These are phyloP conservation scores for Tetrahymena malaccensis DNA, from an alignment of 73 alveolate genomes.

Conservation along the genomic window DNA sequence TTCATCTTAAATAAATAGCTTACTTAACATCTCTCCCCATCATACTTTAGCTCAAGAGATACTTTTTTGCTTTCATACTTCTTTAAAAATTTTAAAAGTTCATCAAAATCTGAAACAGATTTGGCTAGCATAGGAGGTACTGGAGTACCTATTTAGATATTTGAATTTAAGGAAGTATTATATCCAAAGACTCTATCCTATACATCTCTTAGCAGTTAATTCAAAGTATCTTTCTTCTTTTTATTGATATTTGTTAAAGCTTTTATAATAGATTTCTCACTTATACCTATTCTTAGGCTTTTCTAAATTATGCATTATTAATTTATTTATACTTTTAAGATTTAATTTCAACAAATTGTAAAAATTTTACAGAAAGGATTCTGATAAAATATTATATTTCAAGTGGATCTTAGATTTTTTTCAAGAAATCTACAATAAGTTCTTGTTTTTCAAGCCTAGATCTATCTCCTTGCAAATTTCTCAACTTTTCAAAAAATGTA, in stretches of 20 bases:
- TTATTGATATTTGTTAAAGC: not conserved
- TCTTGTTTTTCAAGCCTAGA: not conserved
- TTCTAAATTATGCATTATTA: not conserved
- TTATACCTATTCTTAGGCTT: not conserved
- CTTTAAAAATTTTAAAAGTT: constrained; percentile 62
- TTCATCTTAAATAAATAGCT: constrained; percentile 3
- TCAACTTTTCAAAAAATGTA: not conserved
- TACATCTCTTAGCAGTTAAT: not conserved
- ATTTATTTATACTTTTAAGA: too few species aligned
- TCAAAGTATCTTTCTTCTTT: not conserved
- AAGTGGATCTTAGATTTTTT: not conserved
- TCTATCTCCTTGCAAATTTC: not conserved
- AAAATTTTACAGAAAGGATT: not conserved
- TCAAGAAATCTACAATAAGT: not conserved
- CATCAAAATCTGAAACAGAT: constrained; percentile 54
- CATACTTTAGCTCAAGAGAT: constrained; percentile 85
- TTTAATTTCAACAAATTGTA: not conserved
- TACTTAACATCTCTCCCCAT: constrained; percentile 84
- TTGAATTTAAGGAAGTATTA: not conserved
- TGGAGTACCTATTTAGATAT: constrained; percentile 80
- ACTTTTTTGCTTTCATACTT: constrained; percentile 68
- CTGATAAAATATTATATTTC: not conserved
- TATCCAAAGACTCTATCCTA: not conserved
- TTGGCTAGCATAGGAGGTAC: constrained; percentile 87
- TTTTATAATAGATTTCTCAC: not conserved